A percentile compares a stretch with the other conserved stretches of the same genome.
phyloP scores from a whole-genome alignment of 345 rosid species.

The Salix koriyanagi region DNA sequence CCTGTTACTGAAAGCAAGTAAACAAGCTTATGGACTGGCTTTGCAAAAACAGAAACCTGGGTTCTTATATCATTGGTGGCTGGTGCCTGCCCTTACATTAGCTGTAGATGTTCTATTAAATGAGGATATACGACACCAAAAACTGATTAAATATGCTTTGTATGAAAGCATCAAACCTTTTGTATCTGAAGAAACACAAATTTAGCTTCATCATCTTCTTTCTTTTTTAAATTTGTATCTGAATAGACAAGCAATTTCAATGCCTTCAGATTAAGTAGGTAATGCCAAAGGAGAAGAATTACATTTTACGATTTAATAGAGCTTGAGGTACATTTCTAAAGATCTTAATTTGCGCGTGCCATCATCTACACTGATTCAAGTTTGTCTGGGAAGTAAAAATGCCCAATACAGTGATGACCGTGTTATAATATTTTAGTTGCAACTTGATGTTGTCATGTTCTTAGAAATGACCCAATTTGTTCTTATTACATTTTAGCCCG shows the following conservation, averaged over 20 bases:
- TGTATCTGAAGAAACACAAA: slow-evolving; percentile 7
- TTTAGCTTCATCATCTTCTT: neutral
- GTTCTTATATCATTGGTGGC: slow-evolving; percentile 35
- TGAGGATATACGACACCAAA: neutral
- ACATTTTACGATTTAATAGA: no score
- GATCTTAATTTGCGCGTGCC: no score
- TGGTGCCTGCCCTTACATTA: slow-evolving; percentile 24
- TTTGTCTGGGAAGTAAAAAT: no score
- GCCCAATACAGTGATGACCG: no score
- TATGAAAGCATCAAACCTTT: neutral
- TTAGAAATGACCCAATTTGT: no score
- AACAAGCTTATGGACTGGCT: slow-evolving; percentile 3
- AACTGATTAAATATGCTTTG: neutral
- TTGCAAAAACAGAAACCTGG: slow-evolving; percentile 31
- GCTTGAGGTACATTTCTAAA: no score
- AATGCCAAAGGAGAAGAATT: neutral
- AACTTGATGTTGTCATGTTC: no score
- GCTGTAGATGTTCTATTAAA: slow-evolving; percentile 14
- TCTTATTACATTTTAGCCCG: no score
- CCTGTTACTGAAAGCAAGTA: slow-evolving; percentile 63
- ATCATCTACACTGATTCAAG: no score
- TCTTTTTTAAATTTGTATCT: neutral
- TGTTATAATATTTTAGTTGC: no score
- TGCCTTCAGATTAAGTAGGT: neutral
- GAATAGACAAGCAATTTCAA: neutral